Evolutionary conservation across 2,329 filamentous ascomycete species (phyloP).

Genomic region (Didymella segeticola): DNA sequence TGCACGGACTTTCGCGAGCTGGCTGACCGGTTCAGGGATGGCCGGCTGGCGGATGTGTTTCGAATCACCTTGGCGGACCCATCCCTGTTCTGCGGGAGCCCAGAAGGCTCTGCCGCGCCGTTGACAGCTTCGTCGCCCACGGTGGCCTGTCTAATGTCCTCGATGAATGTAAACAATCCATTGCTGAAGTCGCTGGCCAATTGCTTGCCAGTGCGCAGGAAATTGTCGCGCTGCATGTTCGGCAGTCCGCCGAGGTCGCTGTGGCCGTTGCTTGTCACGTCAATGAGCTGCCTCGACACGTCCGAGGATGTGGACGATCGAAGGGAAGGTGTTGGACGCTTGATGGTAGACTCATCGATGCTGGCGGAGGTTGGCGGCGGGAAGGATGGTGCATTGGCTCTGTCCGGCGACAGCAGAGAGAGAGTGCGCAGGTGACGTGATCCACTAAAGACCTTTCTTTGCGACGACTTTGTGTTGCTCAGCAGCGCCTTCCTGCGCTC

Average conservation of each 20-base stretch:
- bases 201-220: constrained; percentile 66
- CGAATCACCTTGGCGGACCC: constrained; percentile 35
- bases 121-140: constrained; percentile 87
- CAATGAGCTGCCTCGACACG: constrained; percentile 35
- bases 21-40: constrained; percentile 38
- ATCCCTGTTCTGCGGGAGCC: constrained; percentile 35
- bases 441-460: constrained; percentile 67
- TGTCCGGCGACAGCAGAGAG: constrained; percentile 78
- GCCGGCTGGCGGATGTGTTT: constrained; percentile 41
- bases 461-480: constrained; percentile 55
- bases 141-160: constrained; percentile 93
- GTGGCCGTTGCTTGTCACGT: constrained; percentile 36
- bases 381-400: constrained; percentile 45
- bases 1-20: constrained; percentile 42
- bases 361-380: constrained; percentile 49
- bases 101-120: constrained; percentile 41
- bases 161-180: constrained; percentile 91
- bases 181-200: constrained; percentile 89
- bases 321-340: constrained; percentile 20
- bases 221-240: constrained; percentile 45
- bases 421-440: constrained; percentile 70
- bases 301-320: constrained; percentile 44
- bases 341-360: constrained; percentile 28
- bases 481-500: constrained; percentile 76
- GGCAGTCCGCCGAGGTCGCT: constrained; percentile 40